phyloP scores from a whole-genome alignment of 352 stramenopile genomes.

The Phytophthora capsici region DNA sequence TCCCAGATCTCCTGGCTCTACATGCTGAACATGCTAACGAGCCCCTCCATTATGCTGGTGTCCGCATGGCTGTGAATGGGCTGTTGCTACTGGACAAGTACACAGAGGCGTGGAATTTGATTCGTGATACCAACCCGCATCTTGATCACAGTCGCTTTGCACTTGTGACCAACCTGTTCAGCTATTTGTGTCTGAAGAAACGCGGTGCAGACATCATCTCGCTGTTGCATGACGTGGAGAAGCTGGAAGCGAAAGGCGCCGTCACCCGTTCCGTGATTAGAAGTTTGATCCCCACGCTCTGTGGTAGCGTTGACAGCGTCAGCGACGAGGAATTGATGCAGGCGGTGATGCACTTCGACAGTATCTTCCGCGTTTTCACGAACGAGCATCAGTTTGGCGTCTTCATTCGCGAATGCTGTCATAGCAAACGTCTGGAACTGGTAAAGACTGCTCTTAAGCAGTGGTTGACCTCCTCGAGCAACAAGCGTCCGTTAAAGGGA shows the following conservation, averaged over 20 bases:
- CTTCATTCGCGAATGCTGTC: slow-evolving; percentile 53
- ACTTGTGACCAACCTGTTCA: slow-evolving; percentile 50
- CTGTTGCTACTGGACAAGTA: slow-evolving; percentile 58
- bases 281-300: slow-evolving; percentile 47
- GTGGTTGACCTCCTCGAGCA: slow-evolving; percentile 30
- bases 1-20: slow-evolving; percentile 45
- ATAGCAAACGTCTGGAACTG: slow-evolving; percentile 32
- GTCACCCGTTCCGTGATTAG: slow-evolving; percentile 46
- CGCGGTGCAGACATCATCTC: slow-evolving; percentile 37
- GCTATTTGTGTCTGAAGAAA: slow-evolving; percentile 51
- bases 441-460: slow-evolving; percentile 41
- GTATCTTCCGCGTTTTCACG: slow-evolving; percentile 41
- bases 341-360: slow-evolving; percentile 35
- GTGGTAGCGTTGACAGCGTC: slow-evolving; percentile 38
- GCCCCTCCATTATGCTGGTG: slow-evolving; percentile 41
- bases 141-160: slow-evolving; percentile 37
- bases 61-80: slow-evolving; percentile 67
- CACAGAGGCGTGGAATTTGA: slow-evolving; percentile 44
- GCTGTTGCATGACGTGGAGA: slow-evolving; percentile 44
- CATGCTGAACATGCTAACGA: slow-evolving; percentile 36
- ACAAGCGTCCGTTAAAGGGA: slow-evolving; percentile 35
- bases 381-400: slow-evolving; percentile 45
- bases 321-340: slow-evolving; percentile 46
- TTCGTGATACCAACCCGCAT: slow-evolving; percentile 37
- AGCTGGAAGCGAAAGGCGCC: slow-evolving; percentile 37